Base-by-base conservation (phyloP, 768 basidiomycete genomes). In the Dentipellis sp. region DNA sequence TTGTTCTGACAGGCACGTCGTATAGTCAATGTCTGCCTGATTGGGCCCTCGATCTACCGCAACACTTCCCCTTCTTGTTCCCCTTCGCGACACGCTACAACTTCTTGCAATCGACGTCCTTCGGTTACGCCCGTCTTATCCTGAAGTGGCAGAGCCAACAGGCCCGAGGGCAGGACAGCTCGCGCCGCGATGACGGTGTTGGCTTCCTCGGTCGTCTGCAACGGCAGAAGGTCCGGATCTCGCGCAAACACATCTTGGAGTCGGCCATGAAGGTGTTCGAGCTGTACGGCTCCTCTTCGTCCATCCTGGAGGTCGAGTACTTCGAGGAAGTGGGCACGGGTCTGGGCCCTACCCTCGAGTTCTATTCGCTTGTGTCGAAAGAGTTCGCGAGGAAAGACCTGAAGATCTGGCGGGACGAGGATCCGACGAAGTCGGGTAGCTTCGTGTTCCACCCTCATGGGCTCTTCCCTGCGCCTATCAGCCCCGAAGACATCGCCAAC, bases 241-340 rank as follows among this genome's bases (percentile, higher is more conserved):
- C 94, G 14, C 82, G 97, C 56, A 90, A 91, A 61, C 91, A 95
- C 65, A 86, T 98, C 29, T 78, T 99, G 19, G 95, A 98, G 68
- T 95, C 94, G 17, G 94, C 93, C 1, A 86, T 94, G 65, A 97
- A 97, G 70, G 91, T 94, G 9, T 91, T 99, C 61, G 94, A 95
- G 66, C 81, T 98, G 51, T 99, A 97, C 63, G 97, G 97, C 1
- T 91, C 91, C 0, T 93, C 91, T 2, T 90, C 88, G 4, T 93
- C 93, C 0, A 83, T 97, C 19, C 79, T 99, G 42, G 97, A 99
- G 68, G 93, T 98, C 52, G 94, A 99, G 72, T 98, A 97, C 73
- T 97, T 97, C 65, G 93, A 97, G 66, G 97, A 99, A 75, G 94
- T 97, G 50, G 97, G 97, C 17, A 98, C 95, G 8, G 97, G 97